A percentile compares a stretch with the other conserved stretches of the same genome.
These are phyloP conservation scores for Alternaria novae-zelandiae DNA, from an alignment of 2,329 filamentous ascomycete species.

Conservation along the genomic window DNA sequence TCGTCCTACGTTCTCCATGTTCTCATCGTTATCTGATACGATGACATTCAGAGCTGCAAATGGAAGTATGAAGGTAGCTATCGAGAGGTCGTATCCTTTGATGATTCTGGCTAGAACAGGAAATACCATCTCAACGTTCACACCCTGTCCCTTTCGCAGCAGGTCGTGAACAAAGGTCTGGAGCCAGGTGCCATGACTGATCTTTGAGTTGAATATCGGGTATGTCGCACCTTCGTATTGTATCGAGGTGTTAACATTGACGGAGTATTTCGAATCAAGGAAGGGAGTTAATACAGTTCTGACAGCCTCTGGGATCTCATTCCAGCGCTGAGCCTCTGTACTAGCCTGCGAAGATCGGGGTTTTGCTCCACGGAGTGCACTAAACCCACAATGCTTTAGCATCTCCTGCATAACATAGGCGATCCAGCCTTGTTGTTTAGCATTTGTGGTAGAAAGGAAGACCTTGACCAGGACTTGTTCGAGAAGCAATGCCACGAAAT, in stretches of 20 bases:
- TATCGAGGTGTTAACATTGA: constrained; percentile 55
- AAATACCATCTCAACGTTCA: constrained; percentile 79
- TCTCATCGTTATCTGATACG: constrained; percentile 70
- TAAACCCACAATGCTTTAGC: constrained; percentile 77
- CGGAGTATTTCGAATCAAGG: constrained; percentile 79
- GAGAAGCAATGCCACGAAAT: constrained; percentile 85
- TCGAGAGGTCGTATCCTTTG: constrained; percentile 81
- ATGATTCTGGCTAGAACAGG: constrained; percentile 82
- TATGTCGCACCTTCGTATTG: constrained; percentile 58
- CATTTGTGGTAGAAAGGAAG: constrained; percentile 89
- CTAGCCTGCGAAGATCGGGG: constrained; percentile 61
- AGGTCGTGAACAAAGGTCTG: constrained; percentile 81
- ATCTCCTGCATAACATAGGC: constrained; percentile 95
- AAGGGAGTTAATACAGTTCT: constrained; percentile 88
- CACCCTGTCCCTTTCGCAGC: constrained; percentile 75
- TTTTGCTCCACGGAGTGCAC: constrained; percentile 58
- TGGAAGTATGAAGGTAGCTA: constrained; percentile 86
- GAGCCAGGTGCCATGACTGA: constrained; percentile 82
- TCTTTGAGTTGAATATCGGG: constrained; percentile 75
- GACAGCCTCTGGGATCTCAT: constrained; percentile 75
- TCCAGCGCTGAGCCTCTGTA: constrained; percentile 75
- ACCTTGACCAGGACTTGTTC: constrained; percentile 88
- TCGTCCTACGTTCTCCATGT: constrained; percentile 68
- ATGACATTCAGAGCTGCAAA: constrained; percentile 86
- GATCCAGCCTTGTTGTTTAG: constrained; percentile 85